Base-by-base conservation (phyloP, 2,329 filamentous ascomycete genomes). In the Neocucurbitaria cava region DNA sequence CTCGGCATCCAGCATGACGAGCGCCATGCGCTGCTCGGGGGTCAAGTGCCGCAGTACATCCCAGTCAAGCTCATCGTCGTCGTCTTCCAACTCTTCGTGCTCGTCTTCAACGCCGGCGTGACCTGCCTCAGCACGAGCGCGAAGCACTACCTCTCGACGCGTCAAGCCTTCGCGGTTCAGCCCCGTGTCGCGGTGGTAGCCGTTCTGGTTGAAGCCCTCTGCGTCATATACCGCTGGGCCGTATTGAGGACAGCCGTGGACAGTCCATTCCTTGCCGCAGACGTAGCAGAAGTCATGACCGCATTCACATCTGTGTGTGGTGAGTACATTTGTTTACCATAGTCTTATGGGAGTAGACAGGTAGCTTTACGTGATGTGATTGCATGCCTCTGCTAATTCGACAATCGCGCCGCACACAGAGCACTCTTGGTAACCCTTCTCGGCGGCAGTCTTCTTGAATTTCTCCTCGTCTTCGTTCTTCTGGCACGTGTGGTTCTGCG, bases 361-460 rank as follows among this genome's bases (percentile, higher is more conserved):
- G 15, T 9, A 6, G 42, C 55, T 57, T 48, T 56, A 67, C 57
- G 52, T 69, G 23, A 75, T 67, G 35, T 75, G 71, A 20, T 75
- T 75, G 40, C 71, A 75, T 1, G 70, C 72, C 36, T 74, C 71
- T 2, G 56, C 45, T 13, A 74, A 60, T 49, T 74, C 70, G 5
- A 74, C 60, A 0, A 52, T 64, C 0, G 52, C 52, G 17, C 64
- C 62, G 31, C 72, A 75, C 10, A 45, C 49, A 11, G 56, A 62
- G 47, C 72, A 74, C 30, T 62, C 52, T 40, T 74, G 62, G 20
- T 69, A 75, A 2, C 69, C 65, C 15, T 71, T 58, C 47, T 71
- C 61, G 5, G 52, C 48, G 2, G 55, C 68, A 2, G 47, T 58
- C 18, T 64, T 50, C 49, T 66, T 59, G 58, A 74, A 74, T 36